Base-by-base conservation (phyloP, 2,329 filamentous ascomycete genomes). In the Colletotrichum musicola region DNA sequence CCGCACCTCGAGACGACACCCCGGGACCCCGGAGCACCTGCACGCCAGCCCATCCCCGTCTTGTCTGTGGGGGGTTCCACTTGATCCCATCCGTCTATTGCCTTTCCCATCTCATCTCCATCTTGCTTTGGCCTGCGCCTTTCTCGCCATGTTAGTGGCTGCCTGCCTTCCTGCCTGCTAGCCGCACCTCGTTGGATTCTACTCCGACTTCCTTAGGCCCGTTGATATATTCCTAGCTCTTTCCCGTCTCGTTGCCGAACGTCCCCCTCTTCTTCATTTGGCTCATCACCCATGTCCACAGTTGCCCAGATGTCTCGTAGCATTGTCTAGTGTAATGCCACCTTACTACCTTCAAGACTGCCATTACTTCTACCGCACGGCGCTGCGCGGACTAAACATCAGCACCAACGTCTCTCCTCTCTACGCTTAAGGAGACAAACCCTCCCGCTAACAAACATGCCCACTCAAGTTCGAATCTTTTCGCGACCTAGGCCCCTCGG, bases 311-410 rank as follows among this genome's bases (percentile, higher is more conserved):
- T 62, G 55, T 42, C 40, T 20, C 22, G 51, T 61, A 64, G 42
- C 40, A 63, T 72, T 68, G 62, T 76, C 78, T 73, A 82, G 81
- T 86, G 84, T 86, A 84, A 97, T 97, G 93, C 92, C 92, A 85
- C 81, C 86, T 75, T 95, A 93, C 81, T 97, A 85, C 81, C 84
- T 93, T 66, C 91, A 96, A 86, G 92, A 97, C 81, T 97, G 93
- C 77, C 93, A 97, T 80, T 97, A 97, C 83, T 97, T 97, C 83
- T 96, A 93, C 85, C 93, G 93, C 85, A 97, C 91, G 81, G 92
- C 93, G 78, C 84, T 97, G 83, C 93, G 93, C 85, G 91, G 94
- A 78, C 85, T 97, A 75, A 95, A 92, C 77, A 90, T 97, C 75
- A 88, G 90, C 82, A 97, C 93, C 75, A 88, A 84, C 76, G 89